Evolutionary conservation across 148 eudicot genomes (phyloP), one percentile per base, ranked within the genome.

Genomic region (Dianthus caryophyllus): DNA sequence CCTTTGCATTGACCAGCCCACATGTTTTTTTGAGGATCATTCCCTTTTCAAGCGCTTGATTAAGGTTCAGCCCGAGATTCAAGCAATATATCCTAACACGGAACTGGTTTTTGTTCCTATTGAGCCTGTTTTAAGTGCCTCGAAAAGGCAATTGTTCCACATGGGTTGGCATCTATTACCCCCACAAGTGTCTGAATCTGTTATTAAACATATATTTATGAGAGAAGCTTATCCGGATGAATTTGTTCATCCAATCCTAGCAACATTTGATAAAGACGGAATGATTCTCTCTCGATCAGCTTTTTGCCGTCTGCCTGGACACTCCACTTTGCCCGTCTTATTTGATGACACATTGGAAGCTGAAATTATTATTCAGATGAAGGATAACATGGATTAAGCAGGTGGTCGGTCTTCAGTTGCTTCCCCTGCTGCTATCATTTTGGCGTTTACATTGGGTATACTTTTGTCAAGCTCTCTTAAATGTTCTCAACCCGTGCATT

Each of bases 1-100:
- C 57, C 29, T 52, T 52, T 52, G 3, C 57, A 1, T 52, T 52
- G 57, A 52, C 57, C n/a, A n/a, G n/a, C n/a, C n/a, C n/a, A n/a
- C n/a, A n/a, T n/a, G n/a, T n/a, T n/a, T n/a, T n/a, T n/a, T n/a
- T n/a, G n/a, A n/a, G n/a, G n/a, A n/a, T n/a, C n/a, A n/a, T n/a
- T n/a, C n/a, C n/a, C n/a, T n/a, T n/a, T n/a, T n/a, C n/a, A n/a
- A n/a, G n/a, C n/a, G n/a, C n/a, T n/a, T n/a, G n/a, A n/a, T n/a
- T n/a, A n/a, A n/a, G n/a, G n/a, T n/a, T n/a, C n/a, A n/a, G n/a
- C n/a, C n/a, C n/a, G n/a, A n/a, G n/a, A n/a, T n/a, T n/a, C n/a
- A n/a, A n/a, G n/a, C n/a, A n/a, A n/a, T n/a, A 16, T 16, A 46
- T 46, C 50, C 50, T 10, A 15, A 46, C 50, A 46, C n/a, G 5